These are phyloP conservation scores for Cucurbitaria berberidis DNA, from an alignment of 2,329 filamentous ascomycete genomes.

Conservation along the genomic window DNA sequence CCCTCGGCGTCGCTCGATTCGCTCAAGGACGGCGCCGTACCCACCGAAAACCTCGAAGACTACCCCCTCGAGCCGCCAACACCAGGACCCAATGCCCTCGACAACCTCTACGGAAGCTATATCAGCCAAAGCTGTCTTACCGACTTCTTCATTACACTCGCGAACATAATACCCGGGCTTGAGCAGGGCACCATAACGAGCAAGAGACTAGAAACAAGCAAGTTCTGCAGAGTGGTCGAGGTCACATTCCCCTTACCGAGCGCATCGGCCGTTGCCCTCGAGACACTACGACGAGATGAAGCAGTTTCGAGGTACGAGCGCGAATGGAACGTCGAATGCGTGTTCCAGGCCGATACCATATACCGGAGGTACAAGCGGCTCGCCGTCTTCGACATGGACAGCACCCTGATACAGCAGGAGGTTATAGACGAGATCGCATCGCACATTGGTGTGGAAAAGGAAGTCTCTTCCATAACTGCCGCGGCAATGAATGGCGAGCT, in stretches of 20 bases:
- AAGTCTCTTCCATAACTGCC: constrained; percentile 87
- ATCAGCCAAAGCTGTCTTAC: constrained; percentile 62
- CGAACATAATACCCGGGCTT: constrained; percentile 57
- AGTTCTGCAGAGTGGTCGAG: constrained; percentile 69
- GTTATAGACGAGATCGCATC: constrained; percentile 95
- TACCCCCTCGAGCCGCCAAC: constrained; percentile 62
- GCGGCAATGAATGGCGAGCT: constrained; percentile 96
- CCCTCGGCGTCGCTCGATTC: constrained; percentile 40
- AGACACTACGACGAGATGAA: constrained; percentile 79
- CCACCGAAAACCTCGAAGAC: constrained; percentile 58
- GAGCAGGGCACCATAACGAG: constrained; percentile 56
- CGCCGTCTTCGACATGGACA: constrained; percentile 98
- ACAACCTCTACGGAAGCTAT: constrained; percentile 62
- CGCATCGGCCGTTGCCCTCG: constrained; percentile 59
- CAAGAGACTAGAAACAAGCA: constrained; percentile 63
- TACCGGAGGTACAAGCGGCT: constrained; percentile 82
- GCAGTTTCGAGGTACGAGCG: constrained; percentile 80
- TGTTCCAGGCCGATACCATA: constrained; percentile 74
- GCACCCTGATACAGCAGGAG: constrained; percentile 94
- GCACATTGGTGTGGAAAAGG: constrained; percentile 78
- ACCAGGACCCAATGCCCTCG: constrained; percentile 60
- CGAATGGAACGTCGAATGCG: constrained; percentile 87
- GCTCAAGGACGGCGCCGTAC: constrained; percentile 55
- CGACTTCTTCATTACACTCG: constrained; percentile 61
- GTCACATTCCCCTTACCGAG: constrained; percentile 66